A percentile compares a stretch with the other conserved stretches of the same genome.
Conservation (phyloP, 2,329 filamentous ascomycete genomes). For the Cercospora citrullina region DNA sequence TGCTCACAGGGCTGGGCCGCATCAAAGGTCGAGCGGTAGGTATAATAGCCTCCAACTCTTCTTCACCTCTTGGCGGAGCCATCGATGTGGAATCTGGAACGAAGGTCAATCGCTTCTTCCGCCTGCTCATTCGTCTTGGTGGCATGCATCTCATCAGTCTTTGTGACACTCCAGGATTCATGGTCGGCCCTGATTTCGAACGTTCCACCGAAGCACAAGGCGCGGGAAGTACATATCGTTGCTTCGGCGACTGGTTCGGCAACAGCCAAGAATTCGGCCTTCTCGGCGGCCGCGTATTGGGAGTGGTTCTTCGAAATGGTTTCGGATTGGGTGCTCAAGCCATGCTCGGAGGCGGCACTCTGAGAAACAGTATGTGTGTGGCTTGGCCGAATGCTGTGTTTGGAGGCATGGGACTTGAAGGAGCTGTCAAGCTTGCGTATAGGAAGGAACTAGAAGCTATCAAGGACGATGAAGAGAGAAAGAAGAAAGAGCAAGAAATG, state of each 20-base stretch:
- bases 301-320: neutral
- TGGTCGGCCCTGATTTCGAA: neutral
- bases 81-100: neutral
- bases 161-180: neutral
- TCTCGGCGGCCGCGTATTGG: neutral
- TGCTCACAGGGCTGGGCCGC: neutral
- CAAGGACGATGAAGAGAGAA: neutral
- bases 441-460: neutral
- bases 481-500: neutral
- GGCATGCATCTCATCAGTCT: neutral
- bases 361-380: neutral
- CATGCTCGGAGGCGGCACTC: neutral
- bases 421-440: neutral
- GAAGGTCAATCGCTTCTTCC: neutral
- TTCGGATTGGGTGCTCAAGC: neutral
- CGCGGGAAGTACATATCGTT: neutral
- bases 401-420: neutral
- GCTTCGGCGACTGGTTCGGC: neutral
- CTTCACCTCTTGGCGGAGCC: neutral
- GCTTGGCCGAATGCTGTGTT: neutral
- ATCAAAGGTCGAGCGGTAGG: neutral
- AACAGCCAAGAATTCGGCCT: neutral
- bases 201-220: neutral
- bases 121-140: neutral
- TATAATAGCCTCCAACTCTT: neutral